phyloP scores from a whole-genome alignment of 2,329 filamentous ascomycete genomes.

The Pyrenophora seminiperda region DNA sequence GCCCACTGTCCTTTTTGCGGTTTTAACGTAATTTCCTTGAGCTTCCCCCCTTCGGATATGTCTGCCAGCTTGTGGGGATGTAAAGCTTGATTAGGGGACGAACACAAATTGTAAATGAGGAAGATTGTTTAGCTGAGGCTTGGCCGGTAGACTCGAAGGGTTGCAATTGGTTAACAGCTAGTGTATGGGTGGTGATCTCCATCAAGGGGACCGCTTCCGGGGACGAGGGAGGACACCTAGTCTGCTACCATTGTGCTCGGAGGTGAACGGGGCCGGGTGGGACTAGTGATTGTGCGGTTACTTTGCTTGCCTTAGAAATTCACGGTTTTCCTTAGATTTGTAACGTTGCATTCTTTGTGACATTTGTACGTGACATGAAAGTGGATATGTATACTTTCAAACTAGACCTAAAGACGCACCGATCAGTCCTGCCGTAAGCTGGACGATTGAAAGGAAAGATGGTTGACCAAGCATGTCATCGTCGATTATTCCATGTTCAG shows the following conservation, averaged over 20 bases:
- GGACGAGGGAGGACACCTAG: constrained; percentile 29
- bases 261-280: constrained; percentile 11
- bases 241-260: constrained; percentile 34
- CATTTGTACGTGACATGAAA: too few species aligned
- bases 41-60: constrained; percentile 46
- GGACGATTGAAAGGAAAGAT: background rate
- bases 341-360: background rate
- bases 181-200: constrained; percentile 15
- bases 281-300: constrained; percentile 18
- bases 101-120: constrained; percentile 43
- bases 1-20: constrained; percentile 34
- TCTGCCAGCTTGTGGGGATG: constrained; percentile 51
- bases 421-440: too few species aligned
- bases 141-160: constrained; percentile 29
- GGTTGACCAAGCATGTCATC: background rate
- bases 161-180: constrained; percentile 29
- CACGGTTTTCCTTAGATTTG: constrained; percentile 9
- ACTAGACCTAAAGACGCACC: too few species aligned
- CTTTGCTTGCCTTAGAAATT: constrained; percentile 21
- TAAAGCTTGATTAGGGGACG: constrained; percentile 46
- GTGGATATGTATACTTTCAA: too few species aligned
- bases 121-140: constrained; percentile 20
- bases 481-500: too few species aligned
- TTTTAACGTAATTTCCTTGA: constrained; percentile 38
- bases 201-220: constrained; percentile 37